Base-by-base conservation (phyloP, 768 basidiomycete genomes). In the Sistotremastrum niveocremeum region DNA sequence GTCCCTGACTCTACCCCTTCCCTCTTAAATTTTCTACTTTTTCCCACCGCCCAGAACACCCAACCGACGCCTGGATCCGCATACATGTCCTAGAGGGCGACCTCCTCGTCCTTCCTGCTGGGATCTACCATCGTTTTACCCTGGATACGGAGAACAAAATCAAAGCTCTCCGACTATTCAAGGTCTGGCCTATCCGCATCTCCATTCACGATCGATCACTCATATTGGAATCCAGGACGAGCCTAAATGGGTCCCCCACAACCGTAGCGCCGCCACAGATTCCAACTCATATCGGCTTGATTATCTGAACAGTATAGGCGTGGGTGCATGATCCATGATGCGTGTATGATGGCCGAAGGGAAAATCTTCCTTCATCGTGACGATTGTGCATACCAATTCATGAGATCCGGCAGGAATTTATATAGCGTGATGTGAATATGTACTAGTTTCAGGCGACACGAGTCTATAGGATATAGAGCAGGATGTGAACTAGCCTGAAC, bases 111-210 rank as follows among this genome's bases (percentile, higher is more conserved):
- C 62, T 97, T 37, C 93, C 93, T 1, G 76, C 86, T 11, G 90
- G 89, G 0, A 89, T 93, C 54, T 95, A 91, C 61, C 93, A 97
- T 64, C 82, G 91, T 37, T 97, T 95, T 67, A 93, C 87, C 0
- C 76, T 95, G 10, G 89, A 94, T 57, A 72, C 77, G 51, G 64
- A 57, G 42, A 76, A 95, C 61, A 65, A 65, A 34, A 79, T 91
- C 63, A 76, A 79, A 53, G 83, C 83, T 0, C 67, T 90, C 60
- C 72, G 90, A 6, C 67, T 95, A 44, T 95, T 93, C 77, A 77
- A 90, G 75, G 87, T 78, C 48, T 34, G 63, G 50, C 28, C 12
- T 8, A 12, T 41, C 31, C 7, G 11, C 12, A 12, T 9, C 29
- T 31, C 9, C 34, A 29, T 9, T 44, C 45, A 12, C 29, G 20